Percentiles rank a stretch among this genome's conserved stretches.
Conservation (phyloP, 2,329 filamentous ascomycete species). For the Bipolaris victoriae region DNA sequence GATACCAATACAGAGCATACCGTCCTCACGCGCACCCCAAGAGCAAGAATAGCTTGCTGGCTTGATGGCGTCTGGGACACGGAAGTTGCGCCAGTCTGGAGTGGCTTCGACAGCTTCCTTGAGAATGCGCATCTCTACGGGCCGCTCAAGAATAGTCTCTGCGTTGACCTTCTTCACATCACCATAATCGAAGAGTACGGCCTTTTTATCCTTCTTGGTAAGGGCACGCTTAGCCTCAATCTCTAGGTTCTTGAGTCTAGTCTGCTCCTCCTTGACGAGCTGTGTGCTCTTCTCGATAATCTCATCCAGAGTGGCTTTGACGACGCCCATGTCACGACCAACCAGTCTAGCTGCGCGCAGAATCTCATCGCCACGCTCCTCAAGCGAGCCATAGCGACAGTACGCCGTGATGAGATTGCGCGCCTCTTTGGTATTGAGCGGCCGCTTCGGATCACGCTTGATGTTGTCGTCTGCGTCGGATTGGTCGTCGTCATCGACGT, state of each 20-base stretch:
- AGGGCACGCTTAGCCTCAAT: conserved; percentile 75
- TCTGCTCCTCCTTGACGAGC: conserved; percentile 75
- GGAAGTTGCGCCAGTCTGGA: conserved; percentile 78
- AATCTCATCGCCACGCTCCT: conserved; percentile 86
- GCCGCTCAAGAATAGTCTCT: conserved; percentile 90
- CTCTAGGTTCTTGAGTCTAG: conserved; percentile 68
- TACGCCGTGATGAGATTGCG: conserved; percentile 90
- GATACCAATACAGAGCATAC: conserved; percentile 95
- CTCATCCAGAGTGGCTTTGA: conserved; percentile 76
- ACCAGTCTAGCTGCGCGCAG: conserved; percentile 83
- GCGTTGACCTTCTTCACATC: conserved; percentile 95
- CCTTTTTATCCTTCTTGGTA: conserved; percentile 98
- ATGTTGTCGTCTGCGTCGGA: conserved; percentile 55
- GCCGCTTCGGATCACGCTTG: conserved; percentile 80
- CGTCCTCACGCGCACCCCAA: conserved; percentile 93
- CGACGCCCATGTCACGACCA: conserved; percentile 80
- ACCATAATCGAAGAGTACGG: conserved; percentile 91
- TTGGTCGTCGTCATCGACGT: conserved; percentile 64
- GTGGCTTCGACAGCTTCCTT: conserved; percentile 70
- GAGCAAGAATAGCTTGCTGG: conserved; percentile 87
- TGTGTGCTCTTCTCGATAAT: conserved; percentile 74
- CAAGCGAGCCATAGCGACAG: conserved; percentile 87
- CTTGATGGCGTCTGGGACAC: conserved; percentile 89
- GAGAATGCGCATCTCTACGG: conserved; percentile 84
- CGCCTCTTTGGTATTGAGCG: conserved; percentile 89